Percentiles rank a stretch among this genome's conserved stretches.
phyloP scores from a whole-genome alignment of 208 protist species.

The Blastocrithidia nonstop region DNA sequence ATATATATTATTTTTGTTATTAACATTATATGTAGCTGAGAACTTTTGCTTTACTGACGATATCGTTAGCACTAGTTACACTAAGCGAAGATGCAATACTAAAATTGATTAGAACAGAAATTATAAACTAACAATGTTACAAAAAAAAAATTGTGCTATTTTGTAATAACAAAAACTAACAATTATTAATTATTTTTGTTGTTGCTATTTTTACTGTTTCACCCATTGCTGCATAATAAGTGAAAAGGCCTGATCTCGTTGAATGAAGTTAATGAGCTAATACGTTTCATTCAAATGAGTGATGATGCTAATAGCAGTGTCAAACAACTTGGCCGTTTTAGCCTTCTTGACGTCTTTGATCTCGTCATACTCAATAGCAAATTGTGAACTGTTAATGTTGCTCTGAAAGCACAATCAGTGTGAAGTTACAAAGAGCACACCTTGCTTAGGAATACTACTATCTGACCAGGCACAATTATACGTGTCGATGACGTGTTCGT shows the following conservation, averaged over 20 bases:
- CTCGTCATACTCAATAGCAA: conserved; percentile 66
- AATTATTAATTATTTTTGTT: too few relatives aligned
- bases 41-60: too few relatives aligned
- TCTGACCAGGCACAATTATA: conserved; percentile 39
- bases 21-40: too few relatives aligned
- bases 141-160: too few relatives aligned
- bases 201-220: conserved; percentile 13
- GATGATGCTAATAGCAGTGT: conserved; percentile 45
- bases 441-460: conserved; percentile 19
- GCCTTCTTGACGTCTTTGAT: conserved; percentile 65
- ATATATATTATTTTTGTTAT: too few relatives aligned
- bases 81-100: too few relatives aligned
- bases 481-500: conserved; percentile 41
- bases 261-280: conserved; percentile 40
- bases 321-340: conserved; percentile 41
- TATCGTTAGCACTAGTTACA: too few relatives aligned
- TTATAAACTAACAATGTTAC: too few relatives aligned
- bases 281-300: conserved; percentile 53
- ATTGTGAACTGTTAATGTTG: conserved; percentile 14
- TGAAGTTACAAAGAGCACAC: conserved; percentile 42
- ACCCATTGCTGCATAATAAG: conserved; percentile 70
- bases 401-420: conserved; percentile 60
- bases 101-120: too few relatives aligned
- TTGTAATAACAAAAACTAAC: too few relatives aligned
- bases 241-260: conserved; percentile 53